Evolutionary conservation across 2,329 filamentous ascomycete genomes (phyloP), one percentile per base, ranked within the genome.

Genomic region (Fusarium palustre): DNA sequence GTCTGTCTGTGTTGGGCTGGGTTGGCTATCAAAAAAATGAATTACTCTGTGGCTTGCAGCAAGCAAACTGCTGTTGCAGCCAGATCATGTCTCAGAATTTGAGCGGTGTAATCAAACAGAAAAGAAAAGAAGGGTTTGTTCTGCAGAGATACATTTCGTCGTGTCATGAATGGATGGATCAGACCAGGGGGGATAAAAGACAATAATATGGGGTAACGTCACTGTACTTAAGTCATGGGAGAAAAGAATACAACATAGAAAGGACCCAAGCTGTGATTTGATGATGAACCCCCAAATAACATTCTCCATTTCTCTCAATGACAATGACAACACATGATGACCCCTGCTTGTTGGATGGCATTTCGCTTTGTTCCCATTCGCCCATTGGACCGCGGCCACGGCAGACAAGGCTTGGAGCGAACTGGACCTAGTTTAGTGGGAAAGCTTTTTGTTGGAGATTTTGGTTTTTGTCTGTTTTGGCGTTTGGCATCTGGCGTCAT

Each of bases 381-480:
- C 45, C 61, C 11, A 36, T 39, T 39, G 50, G 39, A 39, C 33
- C 53, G 59, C 49, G 41, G 57, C 31, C 28, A 62, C 66, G 66
- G 66, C 55, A 69, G 60, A 69, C 66, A 69, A 62, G 66, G 65
- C 66, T 64, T 66, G 56, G 49, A 42, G 58, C 57, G 46, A 68
- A 46, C 60, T 65, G 59, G 50, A 52, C 42, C 64, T 64, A 61
- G 55, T 66, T 62, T 69, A 69, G 66, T 52, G 48, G 57, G 52
- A 60, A 69, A 69, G 60, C 65, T 53, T 69, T 66, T 64, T 64
- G 60, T 69, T 69, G 66, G 66, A 69, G 66, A 66, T 68, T 68
- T 68, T 54, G 18, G 36, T 46, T 30, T 41, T 38, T 5, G 9
- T 20, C 11, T 11, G 36, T 13, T 20, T 39, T 38, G 30, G 30